Evolutionary conservation across 495 filamentous ascomycete genomes (phyloP), one percentile per base, ranked within the genome.

Genomic region (Ascodesmis nigricans): DNA sequence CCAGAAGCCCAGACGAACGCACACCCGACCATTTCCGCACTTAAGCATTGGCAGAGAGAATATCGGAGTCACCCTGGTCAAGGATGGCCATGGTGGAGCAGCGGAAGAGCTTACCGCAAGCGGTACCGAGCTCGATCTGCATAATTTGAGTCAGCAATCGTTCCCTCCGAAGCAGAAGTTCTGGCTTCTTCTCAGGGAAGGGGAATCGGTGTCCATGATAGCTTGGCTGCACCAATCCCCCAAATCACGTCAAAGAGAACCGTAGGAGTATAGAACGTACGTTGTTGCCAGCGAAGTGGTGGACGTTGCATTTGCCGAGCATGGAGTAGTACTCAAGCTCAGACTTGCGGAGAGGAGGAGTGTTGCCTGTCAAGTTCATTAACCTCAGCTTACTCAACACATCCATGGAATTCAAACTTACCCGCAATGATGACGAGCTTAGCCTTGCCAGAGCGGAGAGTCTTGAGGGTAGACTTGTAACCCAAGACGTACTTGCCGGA

Each of bases 41-140:
- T 44, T 52, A 52, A 30, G 49, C 44, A 32, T 52, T 52, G 38
- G 49, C 43, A 33, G 48, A 52, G 22, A 97, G 67, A 59, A 95
- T 93, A 63, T 97, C 84, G 36, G 78, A 87, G 71, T 95, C 87
- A 75, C 87, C 87, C 58, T 80, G 82, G 61, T 93, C 83, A 27
- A 95, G 61, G 56, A 93, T 73, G 40, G 82, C 72, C 80, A 95
- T 90, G 54, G 81, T 90, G 34, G 74, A 76, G 68, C 81, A 91
- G 38, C 72, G 61, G 68, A 75, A 77, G 46, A 91, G 71, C 60
- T 90, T 90, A 60, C 81, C 81, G 60, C 76, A 80, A 30, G 83
- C 78, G 49, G 81, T 92, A 41, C 87, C 87, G 36, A 97, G 66
- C 61, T 95, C 83, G 57, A 93, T 91, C 83, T 93, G 55, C 60